Base-by-base conservation (phyloP, 1,284 basidiomycete genomes). In the Cryptococcus hybrid region DNA sequence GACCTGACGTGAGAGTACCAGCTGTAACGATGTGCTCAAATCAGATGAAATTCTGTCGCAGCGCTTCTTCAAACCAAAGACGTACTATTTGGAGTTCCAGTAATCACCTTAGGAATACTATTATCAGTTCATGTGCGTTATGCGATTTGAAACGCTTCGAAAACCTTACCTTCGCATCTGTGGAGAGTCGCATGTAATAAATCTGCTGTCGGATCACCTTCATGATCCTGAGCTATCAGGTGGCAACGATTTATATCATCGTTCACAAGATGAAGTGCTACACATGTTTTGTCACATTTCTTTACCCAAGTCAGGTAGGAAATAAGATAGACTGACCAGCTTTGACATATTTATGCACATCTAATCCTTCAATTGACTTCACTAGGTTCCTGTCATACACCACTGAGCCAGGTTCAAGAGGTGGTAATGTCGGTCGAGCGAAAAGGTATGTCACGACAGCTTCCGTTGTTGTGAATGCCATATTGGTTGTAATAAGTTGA, bases 81-180 rank as follows among this genome's bases (percentile, higher is more conserved):
- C 73, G 30, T 47, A 75, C 75, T 75, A 78, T 57, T 77, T 78
- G 7, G 73, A 75, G 58, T 78, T 78, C 73, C 72, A 75, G 55
- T 76, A 75, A 54, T 78, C 76, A 9, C 73, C 72, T 74, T 55
- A 5, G 44, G 13, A 34, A 12, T 24, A 24, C 24, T 24, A 24
- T 24, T 24, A 24, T 24, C 24, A 24, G 24, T 24, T 24, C 24
- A 24, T 24, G 24, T 24, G 24, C 24, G 24, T 24, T 24, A 24
- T 24, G 24, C 24, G 24, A 24, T 24, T 24, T 5, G 43, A 34
- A 47, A 13, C 24, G 24, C 24, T 24, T 24, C 34, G 3, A 18
- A 9, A 15, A 9, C 60, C 70, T 54, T 54, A 70, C 73, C 75
- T 59, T 78, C 75, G 15, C 76, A 52, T 2, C 76, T 63, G 56